Evolutionary conservation across 345 rosid genomes (phyloP), one percentile per base, ranked within the genome.

Genomic region (Firmiana major): DNA sequence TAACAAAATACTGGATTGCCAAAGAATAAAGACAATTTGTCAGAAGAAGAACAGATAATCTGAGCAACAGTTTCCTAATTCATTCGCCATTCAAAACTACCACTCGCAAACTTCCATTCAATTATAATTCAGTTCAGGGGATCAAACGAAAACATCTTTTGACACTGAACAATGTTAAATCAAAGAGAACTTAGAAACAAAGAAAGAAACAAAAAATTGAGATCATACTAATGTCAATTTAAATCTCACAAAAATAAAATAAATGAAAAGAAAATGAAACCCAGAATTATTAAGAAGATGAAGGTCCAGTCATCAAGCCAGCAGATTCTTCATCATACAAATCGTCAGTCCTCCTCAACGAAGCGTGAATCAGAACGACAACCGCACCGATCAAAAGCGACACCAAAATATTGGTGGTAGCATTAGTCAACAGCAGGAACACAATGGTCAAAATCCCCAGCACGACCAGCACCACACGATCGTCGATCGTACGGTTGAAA

Each of bases 351-450:
- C 77, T 89, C 82, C 98, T 87, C 21, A 90, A 34, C 28, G 82
- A 87, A 48, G 91, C 94, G 22, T 93, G 98, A 13, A 86, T n/a
- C 86, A 80, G 16, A 34, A 93, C 86, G 51, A 88, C 9, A 17
- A 79, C 94, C 55, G n/a, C 86, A 3, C 90, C 95, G 1, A 86
- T 67, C 59, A 81, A 24, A 48, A 94, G 59, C n/a, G 97, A 83
- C 65, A 83, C 84, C 59, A 94, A 13, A 5, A 93, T 85, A 55
- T 93, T 91, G 74, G 49, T 9, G 46, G 94, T 86, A 1, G 92
- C 98, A 19, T 77, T 63, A 0, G 97, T 94, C 78, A 94, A 72
- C 77, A 94, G 78, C 87, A 92, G 79, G 82, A 93, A 80, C 74
- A 77, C 84, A 0, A 94, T 8, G 9, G 98, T 94, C 66, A 89